phyloP scores from a whole-genome alignment of 768 basidiomycete species.

The Cyclocybe aegerita region DNA sequence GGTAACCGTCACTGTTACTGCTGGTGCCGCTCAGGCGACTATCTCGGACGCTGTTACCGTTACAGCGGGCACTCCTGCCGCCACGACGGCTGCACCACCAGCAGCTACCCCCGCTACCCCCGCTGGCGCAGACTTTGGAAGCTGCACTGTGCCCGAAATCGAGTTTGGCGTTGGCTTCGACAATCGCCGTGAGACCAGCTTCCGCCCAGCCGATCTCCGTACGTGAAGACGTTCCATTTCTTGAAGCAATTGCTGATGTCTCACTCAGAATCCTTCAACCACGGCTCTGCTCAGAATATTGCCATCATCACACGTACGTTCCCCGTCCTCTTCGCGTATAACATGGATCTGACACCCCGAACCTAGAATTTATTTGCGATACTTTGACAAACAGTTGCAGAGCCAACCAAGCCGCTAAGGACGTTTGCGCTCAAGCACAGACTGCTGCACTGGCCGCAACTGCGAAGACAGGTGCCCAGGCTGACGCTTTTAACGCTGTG shows the following conservation, averaged over 20 bases:
- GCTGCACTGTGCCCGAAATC: conserved; percentile 56
- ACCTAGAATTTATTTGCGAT: conserved; percentile 51
- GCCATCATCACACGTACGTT: conserved; percentile 48
- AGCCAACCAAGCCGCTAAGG: conserved; percentile 53
- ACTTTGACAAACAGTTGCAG: conserved; percentile 50
- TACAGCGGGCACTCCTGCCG: conserved; percentile 22
- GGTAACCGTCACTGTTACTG: conserved; percentile 36
- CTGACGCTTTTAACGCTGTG: conserved; percentile 49
- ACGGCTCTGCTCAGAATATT: conserved; percentile 55
- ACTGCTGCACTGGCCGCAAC: conserved; percentile 39
- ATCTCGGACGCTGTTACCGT: conserved; percentile 27
- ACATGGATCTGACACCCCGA: background rate
- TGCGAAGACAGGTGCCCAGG: conserved; percentile 49
- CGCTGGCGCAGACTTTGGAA: conserved; percentile 47
- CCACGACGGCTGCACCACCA: conserved; percentile 17
- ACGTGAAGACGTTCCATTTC: conserved; percentile 6
- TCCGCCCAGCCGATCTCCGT: conserved; percentile 52
- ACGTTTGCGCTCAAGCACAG: conserved; percentile 42
- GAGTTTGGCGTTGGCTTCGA: conserved; percentile 60
- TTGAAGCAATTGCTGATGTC: background rate
- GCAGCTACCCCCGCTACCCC: conserved; percentile 12
- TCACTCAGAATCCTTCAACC: conserved; percentile 41
- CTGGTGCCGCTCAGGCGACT: conserved; percentile 23
- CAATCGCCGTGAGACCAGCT: conserved; percentile 56
- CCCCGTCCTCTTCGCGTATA: background rate